A percentile compares a stretch with the other conserved stretches of the same genome.
Conservation (phyloP, 163 green algal species). For the Volvox carteri region DNA sequence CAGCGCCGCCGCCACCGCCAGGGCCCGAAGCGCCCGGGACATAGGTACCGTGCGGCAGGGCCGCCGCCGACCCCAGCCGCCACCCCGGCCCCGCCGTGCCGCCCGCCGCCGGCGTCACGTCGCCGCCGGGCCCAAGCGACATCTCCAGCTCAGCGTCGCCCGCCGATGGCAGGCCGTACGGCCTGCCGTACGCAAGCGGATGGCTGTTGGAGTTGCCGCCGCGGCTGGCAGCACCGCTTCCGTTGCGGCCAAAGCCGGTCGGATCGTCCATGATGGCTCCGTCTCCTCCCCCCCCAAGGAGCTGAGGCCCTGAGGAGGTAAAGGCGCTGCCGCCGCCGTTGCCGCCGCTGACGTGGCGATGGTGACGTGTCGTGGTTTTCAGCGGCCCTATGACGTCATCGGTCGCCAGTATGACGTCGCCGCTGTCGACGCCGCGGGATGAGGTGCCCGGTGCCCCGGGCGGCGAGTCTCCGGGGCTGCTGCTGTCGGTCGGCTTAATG, state of each 20-base stretch:
- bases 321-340: not conserved
- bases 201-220: not conserved
- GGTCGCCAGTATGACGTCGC: not conserved
- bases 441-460: too few relatives aligned
- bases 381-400: not conserved
- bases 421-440: not conserved
- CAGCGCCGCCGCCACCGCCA: not conserved
- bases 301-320: not conserved
- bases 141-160: conserved; percentile 18
- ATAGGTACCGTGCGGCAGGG: not conserved
- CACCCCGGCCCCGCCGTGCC: not conserved
- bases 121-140: not conserved
- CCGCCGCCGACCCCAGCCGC: not conserved
- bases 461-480: not conserved
- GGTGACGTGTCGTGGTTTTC: not conserved
- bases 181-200: conserved; percentile 16
- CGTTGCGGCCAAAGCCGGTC: not conserved
- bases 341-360: not conserved
- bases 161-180: not conserved
- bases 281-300: not conserved
- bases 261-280: not conserved
- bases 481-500: not conserved
- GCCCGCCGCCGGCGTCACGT: not conserved
- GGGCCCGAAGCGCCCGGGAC: not conserved
- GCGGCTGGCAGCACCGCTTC: not conserved